These are phyloP conservation scores for Discostella stelligeroides DNA, from an alignment of 108 stramenopile genomes.

Conservation along the genomic window DNA sequence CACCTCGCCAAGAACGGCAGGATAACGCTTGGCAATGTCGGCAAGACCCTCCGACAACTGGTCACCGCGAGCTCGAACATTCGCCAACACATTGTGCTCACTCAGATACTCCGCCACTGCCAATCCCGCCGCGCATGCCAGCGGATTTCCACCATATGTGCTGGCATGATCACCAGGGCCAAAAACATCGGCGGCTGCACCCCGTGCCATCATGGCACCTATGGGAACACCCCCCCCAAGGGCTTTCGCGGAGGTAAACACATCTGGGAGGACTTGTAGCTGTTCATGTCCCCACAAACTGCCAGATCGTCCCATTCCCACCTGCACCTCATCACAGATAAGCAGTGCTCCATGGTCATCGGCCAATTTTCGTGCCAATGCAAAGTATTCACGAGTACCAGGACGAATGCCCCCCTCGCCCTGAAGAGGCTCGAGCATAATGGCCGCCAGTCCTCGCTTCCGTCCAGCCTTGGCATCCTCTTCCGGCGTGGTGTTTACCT, in stretches of 20 bases:
- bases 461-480: slow-evolving; percentile 61
- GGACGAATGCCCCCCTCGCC: slow-evolving; percentile 97
- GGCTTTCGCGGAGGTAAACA: slow-evolving; percentile 97
- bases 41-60: slow-evolving; percentile 79
- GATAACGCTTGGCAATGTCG: slow-evolving; percentile 74
- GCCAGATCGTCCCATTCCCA: slow-evolving; percentile 97
- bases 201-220: slow-evolving; percentile 96
- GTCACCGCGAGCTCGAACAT: slow-evolving; percentile 88
- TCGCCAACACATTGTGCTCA: slow-evolving; percentile 81
- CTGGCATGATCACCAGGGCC: slow-evolving; percentile 97
- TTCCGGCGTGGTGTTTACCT: slow-evolving; percentile 67
- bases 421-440: slow-evolving; percentile 96
- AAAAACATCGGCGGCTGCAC: slow-evolving; percentile 85
- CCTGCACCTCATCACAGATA: slow-evolving; percentile 97
- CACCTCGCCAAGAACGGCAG: slow-evolving; percentile 79
- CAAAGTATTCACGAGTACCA: slow-evolving; percentile 82
- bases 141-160: slow-evolving; percentile 98
- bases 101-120: slow-evolving; percentile 88
- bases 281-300: slow-evolving; percentile 94
- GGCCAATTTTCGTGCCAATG: slow-evolving; percentile 75
- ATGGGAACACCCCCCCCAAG: slow-evolving; percentile 98
- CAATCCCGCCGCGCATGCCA: slow-evolving; percentile 84
- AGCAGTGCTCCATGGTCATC: slow-evolving; percentile 89
- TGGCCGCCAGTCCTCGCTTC: slow-evolving; percentile 86
- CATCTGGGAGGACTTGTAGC: slow-evolving; percentile 90